Conservation (phyloP, 192 early-diverging fungal species). For the Coemansia sp. region DNA sequence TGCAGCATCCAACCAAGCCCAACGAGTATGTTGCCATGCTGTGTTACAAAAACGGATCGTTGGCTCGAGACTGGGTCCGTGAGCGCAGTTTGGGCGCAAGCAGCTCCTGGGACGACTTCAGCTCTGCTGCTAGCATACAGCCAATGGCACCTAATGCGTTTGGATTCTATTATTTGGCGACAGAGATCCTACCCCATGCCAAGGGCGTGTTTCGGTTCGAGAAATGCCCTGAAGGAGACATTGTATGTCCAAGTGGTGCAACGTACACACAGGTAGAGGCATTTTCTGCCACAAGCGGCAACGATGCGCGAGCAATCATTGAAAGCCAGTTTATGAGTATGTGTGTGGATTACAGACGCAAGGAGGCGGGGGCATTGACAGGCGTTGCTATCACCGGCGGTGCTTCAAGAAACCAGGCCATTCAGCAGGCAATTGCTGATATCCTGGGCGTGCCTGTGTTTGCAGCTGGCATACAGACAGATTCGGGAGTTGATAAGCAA, state of each 20-base stretch:
- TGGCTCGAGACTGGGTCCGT: constrained; percentile 70
- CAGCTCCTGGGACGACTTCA: constrained; percentile 62
- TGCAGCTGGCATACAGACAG: constrained; percentile 13
- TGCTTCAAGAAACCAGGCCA: constrained; percentile 58
- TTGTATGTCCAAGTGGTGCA: constrained; percentile 39
- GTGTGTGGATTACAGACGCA: constrained; percentile 52
- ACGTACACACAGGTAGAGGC: constrained; percentile 5
- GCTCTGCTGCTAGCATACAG: constrained; percentile 17
- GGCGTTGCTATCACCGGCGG: constrained; percentile 72
- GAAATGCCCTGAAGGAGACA: constrained; percentile 8
- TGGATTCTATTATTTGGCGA: constrained; percentile 73
- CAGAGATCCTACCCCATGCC: constrained; percentile 74
- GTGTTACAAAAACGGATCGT: constrained; percentile 83
- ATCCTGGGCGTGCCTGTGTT: constrained; percentile 71
- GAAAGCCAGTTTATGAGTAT: constrained; percentile 76
- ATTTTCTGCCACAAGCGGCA: constrained; percentile 10
- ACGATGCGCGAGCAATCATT: constrained; percentile 64
- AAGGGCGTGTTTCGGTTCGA: constrained; percentile 66
- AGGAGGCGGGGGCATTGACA: constrained; percentile 10
- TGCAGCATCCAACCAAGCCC: constrained; percentile 64
- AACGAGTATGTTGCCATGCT: constrained; percentile 70
- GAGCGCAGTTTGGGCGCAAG: constrained; percentile 47
- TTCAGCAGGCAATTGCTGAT: constrained; percentile 64
- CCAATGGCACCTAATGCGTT: constrained; percentile 29
- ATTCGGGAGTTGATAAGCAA: constrained; percentile 2